Evolutionary conservation across 768 basidiomycete species (phyloP).

Genomic region (Cystoderma amianthinum): DNA sequence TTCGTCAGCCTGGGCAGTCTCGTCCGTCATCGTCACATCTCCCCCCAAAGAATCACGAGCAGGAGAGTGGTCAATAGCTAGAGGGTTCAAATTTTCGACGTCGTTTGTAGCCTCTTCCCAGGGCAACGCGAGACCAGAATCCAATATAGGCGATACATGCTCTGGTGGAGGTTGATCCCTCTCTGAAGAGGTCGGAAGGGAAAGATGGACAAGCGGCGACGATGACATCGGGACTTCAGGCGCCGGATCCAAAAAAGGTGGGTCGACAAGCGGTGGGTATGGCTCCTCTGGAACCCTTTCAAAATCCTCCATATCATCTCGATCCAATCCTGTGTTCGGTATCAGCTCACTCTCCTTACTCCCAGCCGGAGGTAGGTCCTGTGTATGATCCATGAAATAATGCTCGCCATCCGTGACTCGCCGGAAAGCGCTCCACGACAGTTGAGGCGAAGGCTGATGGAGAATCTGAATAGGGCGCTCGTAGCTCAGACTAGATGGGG

Average conservation of each 20-base stretch:
- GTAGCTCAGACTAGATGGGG: too few species aligned
- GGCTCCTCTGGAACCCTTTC: too few species aligned
- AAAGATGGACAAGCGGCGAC: slow-evolving; percentile 6
- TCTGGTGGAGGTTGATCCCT: background rate
- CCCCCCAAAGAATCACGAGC: too few species aligned
- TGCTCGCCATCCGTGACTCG: too few species aligned
- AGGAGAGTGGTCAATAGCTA: background rate
- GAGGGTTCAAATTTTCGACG: background rate
- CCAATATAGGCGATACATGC: background rate
- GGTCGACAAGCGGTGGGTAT: background rate
- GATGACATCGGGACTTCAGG: slow-evolving; percentile 2
- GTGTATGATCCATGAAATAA: too few species aligned
- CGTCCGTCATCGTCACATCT: background rate
- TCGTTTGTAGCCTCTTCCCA: background rate
- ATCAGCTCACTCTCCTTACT: too few species aligned
- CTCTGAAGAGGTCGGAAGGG: background rate
- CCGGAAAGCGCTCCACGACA: background rate
- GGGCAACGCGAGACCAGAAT: background rate
- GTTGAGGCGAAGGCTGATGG: too few species aligned
- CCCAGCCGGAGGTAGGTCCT: too few species aligned
- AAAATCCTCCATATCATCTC: too few species aligned
- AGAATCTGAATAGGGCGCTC: too few species aligned
- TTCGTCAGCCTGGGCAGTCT: background rate
- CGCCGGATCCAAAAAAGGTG: background rate
- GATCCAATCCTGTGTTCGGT: too few species aligned